These are phyloP conservation scores for Brettanomyces anomalus DNA, from an alignment of 805 yeast genomes.

Conservation along the genomic window DNA sequence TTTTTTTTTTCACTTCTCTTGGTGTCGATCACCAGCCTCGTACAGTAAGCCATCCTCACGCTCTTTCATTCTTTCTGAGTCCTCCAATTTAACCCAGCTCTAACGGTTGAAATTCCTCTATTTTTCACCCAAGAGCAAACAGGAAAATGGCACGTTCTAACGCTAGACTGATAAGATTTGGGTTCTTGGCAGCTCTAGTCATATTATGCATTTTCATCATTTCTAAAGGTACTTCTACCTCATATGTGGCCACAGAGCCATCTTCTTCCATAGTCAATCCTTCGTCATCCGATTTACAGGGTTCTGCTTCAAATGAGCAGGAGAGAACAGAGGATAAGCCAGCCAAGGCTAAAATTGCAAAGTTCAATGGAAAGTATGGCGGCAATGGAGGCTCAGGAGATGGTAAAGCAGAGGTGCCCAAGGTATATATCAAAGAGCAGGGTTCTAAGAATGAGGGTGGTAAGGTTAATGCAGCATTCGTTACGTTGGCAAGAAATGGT, in stretches of 20 bases:
- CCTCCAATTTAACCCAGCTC: not conserved
- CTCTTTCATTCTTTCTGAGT: too few species aligned
- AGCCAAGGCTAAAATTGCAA: not conserved
- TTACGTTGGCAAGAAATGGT: conserved; percentile 68
- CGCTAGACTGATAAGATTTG: conserved; percentile 40
- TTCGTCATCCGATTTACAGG: conserved; percentile 9
- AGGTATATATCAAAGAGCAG: not conserved
- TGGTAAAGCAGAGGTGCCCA: not conserved
- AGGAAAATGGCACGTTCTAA: conserved; percentile 34
- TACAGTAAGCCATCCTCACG: too few species aligned
- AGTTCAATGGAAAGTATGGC: not conserved
- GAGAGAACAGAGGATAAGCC: conserved; percentile 3
- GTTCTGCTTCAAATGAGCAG: not conserved
- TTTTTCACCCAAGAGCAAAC: not conserved
- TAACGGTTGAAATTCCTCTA: not conserved
- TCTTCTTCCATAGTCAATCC: conserved; percentile 4
- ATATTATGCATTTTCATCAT: conserved; percentile 39
- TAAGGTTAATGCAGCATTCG: conserved; percentile 69
- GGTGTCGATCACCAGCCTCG: not conserved
- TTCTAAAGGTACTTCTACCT: conserved; percentile 35
- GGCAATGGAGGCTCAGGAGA: conserved; percentile 1
- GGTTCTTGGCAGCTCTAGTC: conserved; percentile 36
- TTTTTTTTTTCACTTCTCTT: not conserved
- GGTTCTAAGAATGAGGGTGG: conserved; percentile 9
- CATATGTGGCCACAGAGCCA: conserved; percentile 13